These are phyloP conservation scores for Pseudoturritis turrita DNA, from an alignment of 345 rosid genomes.

Conservation along the genomic window DNA sequence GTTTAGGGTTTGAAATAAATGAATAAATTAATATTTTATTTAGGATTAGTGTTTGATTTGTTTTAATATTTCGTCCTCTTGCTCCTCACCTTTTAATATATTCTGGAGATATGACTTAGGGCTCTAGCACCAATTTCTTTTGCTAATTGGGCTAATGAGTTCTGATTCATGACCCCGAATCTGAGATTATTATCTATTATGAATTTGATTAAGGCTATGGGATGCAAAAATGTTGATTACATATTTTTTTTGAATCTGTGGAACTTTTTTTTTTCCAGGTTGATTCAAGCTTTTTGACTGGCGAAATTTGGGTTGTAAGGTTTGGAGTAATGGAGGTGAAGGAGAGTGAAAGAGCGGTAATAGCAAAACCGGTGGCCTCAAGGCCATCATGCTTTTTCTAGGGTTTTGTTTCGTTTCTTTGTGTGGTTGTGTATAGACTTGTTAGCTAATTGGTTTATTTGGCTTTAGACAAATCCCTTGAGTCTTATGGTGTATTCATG, in stretches of 20 bases:
- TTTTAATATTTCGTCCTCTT: no score
- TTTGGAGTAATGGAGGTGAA: slow-evolving; percentile 57
- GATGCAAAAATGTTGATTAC: not conserved
- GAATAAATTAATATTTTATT: no score
- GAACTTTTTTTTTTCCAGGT: slow-evolving; percentile 11
- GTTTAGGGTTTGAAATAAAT: no score
- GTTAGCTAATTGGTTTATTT: no score
- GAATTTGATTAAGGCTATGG: not conserved
- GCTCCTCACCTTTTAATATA: no score
- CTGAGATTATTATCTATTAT: not conserved
- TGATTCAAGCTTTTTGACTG: not conserved
- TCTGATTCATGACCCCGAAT: not conserved
- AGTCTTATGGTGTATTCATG: no score
- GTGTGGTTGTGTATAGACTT: no score
- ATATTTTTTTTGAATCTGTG: not conserved
- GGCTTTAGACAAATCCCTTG: no score
- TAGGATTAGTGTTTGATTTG: no score
- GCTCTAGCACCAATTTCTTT: not conserved
- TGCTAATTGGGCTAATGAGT: not conserved
- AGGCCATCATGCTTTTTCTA: slow-evolving; percentile 50
- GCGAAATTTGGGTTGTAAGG: not conserved
- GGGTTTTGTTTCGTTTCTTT: no score
- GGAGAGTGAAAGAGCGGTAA: slow-evolving; percentile 56
- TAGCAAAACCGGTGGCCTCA: slow-evolving; percentile 87
- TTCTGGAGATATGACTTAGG: not conserved